Percentiles rank a stretch among this genome's conserved stretches.
These are phyloP conservation scores for Arthrobotrys pseudoclavata DNA, from an alignment of 2,329 filamentous ascomycete genomes.

Conservation along the genomic window DNA sequence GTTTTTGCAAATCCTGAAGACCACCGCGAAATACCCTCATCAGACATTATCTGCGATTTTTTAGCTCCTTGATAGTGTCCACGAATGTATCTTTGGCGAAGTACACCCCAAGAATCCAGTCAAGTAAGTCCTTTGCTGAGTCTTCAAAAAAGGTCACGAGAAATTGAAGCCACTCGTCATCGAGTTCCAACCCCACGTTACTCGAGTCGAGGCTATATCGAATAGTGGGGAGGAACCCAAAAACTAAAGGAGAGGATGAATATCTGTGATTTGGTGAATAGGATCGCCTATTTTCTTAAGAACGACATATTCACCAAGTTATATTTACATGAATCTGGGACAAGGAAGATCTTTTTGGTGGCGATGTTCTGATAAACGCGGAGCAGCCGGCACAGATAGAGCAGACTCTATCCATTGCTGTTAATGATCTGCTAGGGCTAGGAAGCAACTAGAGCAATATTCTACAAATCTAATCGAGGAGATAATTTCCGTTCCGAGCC, in stretches of 20 bases:
- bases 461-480: neutral
- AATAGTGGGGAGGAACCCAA: neutral
- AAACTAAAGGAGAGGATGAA: constrained; percentile 38
- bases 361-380: constrained; percentile 27
- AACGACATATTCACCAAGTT: constrained; percentile 19
- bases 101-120: constrained; percentile 9
- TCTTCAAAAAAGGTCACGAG: constrained; percentile 18
- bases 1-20: neutral
- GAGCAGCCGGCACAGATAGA: constrained; percentile 16
- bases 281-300: constrained; percentile 29
- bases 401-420: constrained; percentile 11
- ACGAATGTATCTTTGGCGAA: neutral
- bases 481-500: constrained; percentile 2
- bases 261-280: constrained; percentile 34
- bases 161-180: constrained; percentile 35
- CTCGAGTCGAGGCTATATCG: constrained; percentile 20
- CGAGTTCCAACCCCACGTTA: constrained; percentile 28
- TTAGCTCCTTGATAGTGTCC: neutral
- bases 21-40: neutral
- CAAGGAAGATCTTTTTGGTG: constrained; percentile 21
- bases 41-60: neutral
- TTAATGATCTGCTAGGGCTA: neutral
- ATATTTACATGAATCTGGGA: constrained; percentile 40
- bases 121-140: neutral
- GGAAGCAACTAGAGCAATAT: constrained; percentile 4